These are phyloP conservation scores for Nasturtium officinale DNA, from an alignment of 345 rosid genomes.

Conservation along the genomic window DNA sequence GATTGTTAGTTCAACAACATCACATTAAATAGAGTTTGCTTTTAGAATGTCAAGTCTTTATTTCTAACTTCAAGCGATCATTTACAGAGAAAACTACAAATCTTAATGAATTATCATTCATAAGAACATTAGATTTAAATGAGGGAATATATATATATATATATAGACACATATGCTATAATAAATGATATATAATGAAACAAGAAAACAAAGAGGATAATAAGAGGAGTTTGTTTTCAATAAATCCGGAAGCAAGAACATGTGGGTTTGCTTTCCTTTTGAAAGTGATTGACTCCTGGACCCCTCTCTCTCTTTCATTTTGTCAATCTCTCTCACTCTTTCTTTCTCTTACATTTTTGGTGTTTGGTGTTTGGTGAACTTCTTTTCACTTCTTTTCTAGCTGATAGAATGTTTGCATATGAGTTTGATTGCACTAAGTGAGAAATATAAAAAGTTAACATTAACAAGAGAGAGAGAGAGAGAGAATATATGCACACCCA, in stretches of 20 bases:
- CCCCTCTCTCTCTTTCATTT: slow-evolving; percentile 13
- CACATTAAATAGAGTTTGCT: background rate
- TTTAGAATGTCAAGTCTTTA: background rate
- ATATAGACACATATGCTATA: background rate
- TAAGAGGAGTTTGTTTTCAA: slow-evolving; percentile 31
- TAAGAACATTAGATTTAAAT: background rate
- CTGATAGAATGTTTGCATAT: slow-evolving; percentile 25
- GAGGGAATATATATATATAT: background rate
- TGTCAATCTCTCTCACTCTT: background rate
- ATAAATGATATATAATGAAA: background rate
- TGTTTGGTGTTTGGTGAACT: slow-evolving; percentile 40
- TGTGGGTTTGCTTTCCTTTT: slow-evolving; percentile 41
- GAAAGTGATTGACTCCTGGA: slow-evolving; percentile 42
- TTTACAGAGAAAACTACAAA: background rate
- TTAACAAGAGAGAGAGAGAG: background rate
- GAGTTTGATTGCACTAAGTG: slow-evolving; percentile 31
- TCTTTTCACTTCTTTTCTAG: slow-evolving; percentile 38
- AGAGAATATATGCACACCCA: slow-evolving; percentile 15
- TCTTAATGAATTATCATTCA: background rate
- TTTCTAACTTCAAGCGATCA: background rate
- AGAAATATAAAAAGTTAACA: background rate
- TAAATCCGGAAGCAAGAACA: slow-evolving; percentile 41
- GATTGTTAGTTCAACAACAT: background rate
- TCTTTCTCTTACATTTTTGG: slow-evolving; percentile 26
- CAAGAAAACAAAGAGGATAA: slow-evolving; percentile 13